A percentile compares a stretch with the other conserved stretches of the same genome.
Conservation (phyloP, 495 filamentous ascomycete species). For the Terfezia claveryi region DNA sequence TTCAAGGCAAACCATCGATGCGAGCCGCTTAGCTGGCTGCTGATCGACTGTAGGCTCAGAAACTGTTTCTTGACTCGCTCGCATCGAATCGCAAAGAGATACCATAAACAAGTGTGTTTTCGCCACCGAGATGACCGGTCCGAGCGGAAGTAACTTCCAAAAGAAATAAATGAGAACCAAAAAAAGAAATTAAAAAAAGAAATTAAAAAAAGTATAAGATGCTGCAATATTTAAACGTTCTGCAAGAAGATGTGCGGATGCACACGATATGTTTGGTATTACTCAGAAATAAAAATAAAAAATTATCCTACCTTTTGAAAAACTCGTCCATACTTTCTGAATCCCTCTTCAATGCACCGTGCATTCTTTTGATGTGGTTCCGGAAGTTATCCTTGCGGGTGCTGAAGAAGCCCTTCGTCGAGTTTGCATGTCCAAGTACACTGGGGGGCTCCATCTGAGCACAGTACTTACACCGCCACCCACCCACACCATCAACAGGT, state of each 20-base stretch:
- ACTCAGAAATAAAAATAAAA: neutral
- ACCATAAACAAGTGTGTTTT: too few relatives aligned
- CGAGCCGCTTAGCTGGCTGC: too few relatives aligned
- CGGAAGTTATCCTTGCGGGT: conserved; percentile 59
- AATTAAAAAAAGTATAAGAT: too few relatives aligned
- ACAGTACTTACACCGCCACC: conserved; percentile 42
- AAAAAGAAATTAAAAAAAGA: neutral
- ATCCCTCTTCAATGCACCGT: conserved; percentile 20
- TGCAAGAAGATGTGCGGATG: too few relatives aligned
- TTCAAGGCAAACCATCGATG: too few relatives aligned
- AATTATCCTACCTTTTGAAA: conserved; percentile 16
- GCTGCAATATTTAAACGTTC: too few relatives aligned
- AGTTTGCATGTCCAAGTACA: neutral
- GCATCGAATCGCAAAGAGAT: too few relatives aligned
- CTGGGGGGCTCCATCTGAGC: conserved; percentile 18
- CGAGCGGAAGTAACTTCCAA: too few relatives aligned
- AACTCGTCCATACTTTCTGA: conserved; percentile 8
- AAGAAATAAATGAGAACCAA: too few relatives aligned
- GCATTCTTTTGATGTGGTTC: conserved; percentile 63
- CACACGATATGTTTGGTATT: neutral
- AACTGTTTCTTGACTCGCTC: too few relatives aligned
- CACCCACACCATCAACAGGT: neutral
- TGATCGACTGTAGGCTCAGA: too few relatives aligned
- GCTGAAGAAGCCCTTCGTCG: conserved; percentile 57
- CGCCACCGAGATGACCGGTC: too few relatives aligned